Conservation (phyloP, 768 basidiomycete genomes). For the Tylopilus felleus region DNA sequence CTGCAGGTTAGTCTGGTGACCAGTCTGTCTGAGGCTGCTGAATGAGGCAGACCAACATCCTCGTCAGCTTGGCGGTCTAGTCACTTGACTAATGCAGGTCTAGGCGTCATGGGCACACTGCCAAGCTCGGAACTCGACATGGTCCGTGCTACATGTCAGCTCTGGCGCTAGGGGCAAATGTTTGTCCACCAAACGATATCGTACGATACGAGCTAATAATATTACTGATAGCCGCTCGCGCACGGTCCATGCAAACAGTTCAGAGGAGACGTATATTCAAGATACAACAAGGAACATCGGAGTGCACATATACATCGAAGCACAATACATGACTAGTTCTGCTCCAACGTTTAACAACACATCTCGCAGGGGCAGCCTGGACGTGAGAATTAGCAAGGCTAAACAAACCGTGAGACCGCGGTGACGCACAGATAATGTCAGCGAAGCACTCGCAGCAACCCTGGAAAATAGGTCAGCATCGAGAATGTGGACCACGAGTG, state of each 20-base stretch:
- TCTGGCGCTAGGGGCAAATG: too few species aligned
- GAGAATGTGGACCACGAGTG: too few species aligned
- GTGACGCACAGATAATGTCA: constrained; percentile 67
- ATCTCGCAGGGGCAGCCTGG: constrained; percentile 79
- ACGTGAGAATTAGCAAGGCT: not conserved
- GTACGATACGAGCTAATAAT: not conserved
- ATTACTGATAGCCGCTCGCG: not conserved
- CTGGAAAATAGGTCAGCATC: constrained; percentile 29
- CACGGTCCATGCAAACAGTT: not conserved
- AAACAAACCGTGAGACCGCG: too few species aligned
- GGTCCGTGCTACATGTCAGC: not conserved
- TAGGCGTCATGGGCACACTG: too few species aligned
- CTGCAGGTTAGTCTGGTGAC: too few species aligned
- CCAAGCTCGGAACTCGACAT: too few species aligned
- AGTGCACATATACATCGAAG: constrained; percentile 1
- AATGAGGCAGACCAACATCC: too few species aligned
- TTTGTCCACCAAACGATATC: too few species aligned
- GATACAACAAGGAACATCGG: constrained; percentile 13
- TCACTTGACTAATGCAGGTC: too few species aligned
- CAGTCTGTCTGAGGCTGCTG: too few species aligned
- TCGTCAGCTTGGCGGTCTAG: too few species aligned
- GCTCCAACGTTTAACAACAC: constrained; percentile 49
- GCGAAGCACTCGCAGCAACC: constrained; percentile 68
- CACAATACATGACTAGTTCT: constrained; percentile 1
- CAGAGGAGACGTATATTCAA: not conserved